Evolutionary conservation across 805 yeast genomes (phyloP).

Genomic region (Wickerhamiella dianesei): DNA sequence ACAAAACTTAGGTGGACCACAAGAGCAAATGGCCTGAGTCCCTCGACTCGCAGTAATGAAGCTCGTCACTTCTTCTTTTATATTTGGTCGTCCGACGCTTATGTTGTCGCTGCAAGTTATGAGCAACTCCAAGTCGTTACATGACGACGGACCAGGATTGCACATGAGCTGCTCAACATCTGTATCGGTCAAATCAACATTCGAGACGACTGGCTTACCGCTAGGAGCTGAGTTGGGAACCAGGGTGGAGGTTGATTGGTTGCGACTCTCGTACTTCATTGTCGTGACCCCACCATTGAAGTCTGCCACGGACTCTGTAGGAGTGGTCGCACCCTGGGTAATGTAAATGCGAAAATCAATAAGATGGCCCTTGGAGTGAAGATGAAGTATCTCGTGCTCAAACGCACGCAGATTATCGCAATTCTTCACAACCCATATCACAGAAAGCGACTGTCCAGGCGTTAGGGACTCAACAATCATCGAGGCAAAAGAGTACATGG

Average conservation of each 20-base stretch:
- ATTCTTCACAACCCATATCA: conserved; percentile 22
- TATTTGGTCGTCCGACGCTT: conserved; percentile 17
- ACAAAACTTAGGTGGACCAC: conserved; percentile 48
- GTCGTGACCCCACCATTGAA: not conserved
- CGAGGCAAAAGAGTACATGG: conserved; percentile 36
- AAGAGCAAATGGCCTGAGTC: conserved; percentile 38
- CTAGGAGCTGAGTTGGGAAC: not conserved
- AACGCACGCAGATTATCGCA: conserved; percentile 37
- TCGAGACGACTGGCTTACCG: not conserved
- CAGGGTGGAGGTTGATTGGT: not conserved
- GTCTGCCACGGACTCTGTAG: not conserved
- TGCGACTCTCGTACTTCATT: not conserved
- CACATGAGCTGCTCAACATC: not conserved
- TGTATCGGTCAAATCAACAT: not conserved
- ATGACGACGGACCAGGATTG: not conserved
- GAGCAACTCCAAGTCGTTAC: not conserved
- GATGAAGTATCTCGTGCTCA: conserved; percentile 34
- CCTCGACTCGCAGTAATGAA: conserved; percentile 21
- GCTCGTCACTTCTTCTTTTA: conserved; percentile 8
- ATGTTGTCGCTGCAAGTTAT: conserved; percentile 3
- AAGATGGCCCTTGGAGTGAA: conserved; percentile 13
- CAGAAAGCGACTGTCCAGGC: conserved; percentile 11
- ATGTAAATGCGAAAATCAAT: conserved; percentile 11
- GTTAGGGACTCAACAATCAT: conserved; percentile 17
- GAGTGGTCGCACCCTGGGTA: conserved; percentile 8